A percentile compares a stretch with the other conserved stretches of the same genome.
Conservation (phyloP, 2,329 filamentous ascomycete genomes). For the Aspergillus novofumigatus region DNA sequence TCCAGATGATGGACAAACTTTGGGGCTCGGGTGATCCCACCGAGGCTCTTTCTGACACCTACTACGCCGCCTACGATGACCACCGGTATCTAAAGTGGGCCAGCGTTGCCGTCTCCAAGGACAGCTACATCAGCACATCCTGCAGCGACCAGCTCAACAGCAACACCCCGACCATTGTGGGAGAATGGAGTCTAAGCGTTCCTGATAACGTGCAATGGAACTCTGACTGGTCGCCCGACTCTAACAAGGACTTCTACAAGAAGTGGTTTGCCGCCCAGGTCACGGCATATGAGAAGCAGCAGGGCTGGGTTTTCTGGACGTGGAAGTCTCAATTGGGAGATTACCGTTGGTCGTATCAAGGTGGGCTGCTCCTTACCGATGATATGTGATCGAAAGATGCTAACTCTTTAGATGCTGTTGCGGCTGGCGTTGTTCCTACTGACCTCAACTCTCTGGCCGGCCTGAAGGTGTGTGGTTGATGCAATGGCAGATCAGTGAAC, state of each 20-base stretch:
- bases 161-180: constrained; percentile 50
- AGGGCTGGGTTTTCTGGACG: constrained; percentile 57
- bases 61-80: constrained; percentile 53
- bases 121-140: constrained; percentile 49
- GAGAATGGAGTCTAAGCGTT: constrained; percentile 56
- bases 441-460: constrained; percentile 19
- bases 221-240: constrained; percentile 40
- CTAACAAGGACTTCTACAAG: constrained; percentile 50
- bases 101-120: constrained; percentile 41
- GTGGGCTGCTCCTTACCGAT: constrained; percentile 8
- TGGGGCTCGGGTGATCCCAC: constrained; percentile 57
- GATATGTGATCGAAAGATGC: constrained; percentile 43
- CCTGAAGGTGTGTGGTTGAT: constrained; percentile 1
- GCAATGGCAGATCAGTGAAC: not conserved
- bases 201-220: constrained; percentile 47
- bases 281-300: constrained; percentile 50
- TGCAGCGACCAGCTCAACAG: constrained; percentile 47
- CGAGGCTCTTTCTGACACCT: constrained; percentile 40
- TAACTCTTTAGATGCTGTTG: constrained; percentile 39
- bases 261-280: constrained; percentile 57
- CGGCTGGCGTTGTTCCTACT: constrained; percentile 38
- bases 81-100: constrained; percentile 58
- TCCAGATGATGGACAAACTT: constrained; percentile 50
- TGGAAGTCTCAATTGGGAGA: constrained; percentile 52
- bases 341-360: constrained; percentile 28